phyloP scores from a whole-genome alignment of 2,329 filamentous ascomycete genomes.

The Coniochaeta sp. region DNA sequence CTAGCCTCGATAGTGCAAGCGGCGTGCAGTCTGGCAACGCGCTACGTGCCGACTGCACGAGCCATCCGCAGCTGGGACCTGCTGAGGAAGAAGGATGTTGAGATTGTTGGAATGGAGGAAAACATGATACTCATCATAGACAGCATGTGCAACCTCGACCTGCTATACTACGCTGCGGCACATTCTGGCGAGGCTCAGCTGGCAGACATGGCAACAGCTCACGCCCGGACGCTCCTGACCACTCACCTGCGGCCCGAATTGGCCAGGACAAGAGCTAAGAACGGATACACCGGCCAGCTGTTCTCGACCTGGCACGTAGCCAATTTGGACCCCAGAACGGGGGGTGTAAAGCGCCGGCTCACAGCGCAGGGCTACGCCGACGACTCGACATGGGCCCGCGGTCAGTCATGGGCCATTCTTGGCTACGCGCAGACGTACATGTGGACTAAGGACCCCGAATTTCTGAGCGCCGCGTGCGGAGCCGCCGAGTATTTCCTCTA shows the following conservation, averaged over 20 bases:
- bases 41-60: constrained; percentile 27
- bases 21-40: constrained; percentile 28
- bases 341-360: constrained; percentile 29
- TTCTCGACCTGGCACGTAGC: constrained; percentile 34
- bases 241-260: constrained; percentile 29
- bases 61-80: constrained; percentile 38
- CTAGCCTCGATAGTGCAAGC: constrained; percentile 28
- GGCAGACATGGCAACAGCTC: constrained; percentile 19
- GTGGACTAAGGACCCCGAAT: constrained; percentile 28
- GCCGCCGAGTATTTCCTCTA: constrained; percentile 39
- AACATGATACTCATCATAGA: constrained; percentile 36
- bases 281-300: constrained; percentile 5
- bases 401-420: constrained; percentile 33
- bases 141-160: constrained; percentile 21
- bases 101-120: constrained; percentile 20
- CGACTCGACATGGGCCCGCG: constrained; percentile 31
- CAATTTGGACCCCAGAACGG: constrained; percentile 35
- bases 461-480: constrained; percentile 26
- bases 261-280: constrained; percentile 2
- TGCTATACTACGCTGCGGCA: constrained; percentile 17
- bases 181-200: constrained; percentile 18
- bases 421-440: constrained; percentile 32
- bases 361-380: constrained; percentile 32
- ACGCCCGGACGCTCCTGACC: constrained; percentile 23
- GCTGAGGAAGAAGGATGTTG: constrained; percentile 18